Percentiles rank a stretch among this genome's conserved stretches.
Evolutionary conservation across 1,139 yeast genomes (phyloP).

Genomic region (Saccharomyces hybrid): DNA sequence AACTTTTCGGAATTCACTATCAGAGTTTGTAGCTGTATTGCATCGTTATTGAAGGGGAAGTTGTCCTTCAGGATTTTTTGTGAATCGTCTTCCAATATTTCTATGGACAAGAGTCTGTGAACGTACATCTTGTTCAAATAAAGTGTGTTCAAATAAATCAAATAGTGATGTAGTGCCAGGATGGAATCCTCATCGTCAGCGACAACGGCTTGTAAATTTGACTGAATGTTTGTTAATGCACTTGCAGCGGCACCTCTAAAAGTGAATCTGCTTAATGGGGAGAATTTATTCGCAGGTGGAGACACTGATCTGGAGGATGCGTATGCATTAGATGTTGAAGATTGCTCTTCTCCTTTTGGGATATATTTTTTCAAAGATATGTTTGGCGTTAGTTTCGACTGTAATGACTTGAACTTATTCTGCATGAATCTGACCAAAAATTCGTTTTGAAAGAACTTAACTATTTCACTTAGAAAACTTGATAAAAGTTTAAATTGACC

Average conservation of each 20-base stretch:
- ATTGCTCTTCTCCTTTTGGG: constrained; percentile 9
- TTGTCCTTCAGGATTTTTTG: constrained; percentile 35
- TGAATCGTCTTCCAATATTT: constrained; percentile 26
- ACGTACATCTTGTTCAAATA: constrained; percentile 18
- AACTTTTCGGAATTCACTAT: constrained; percentile 28
- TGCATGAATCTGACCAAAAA: constrained; percentile 28
- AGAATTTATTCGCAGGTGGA: constrained; percentile 10
- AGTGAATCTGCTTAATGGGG: constrained; percentile 25
- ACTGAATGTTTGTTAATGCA: constrained; percentile 29
- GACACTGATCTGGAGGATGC: background rate
- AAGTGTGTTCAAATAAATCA: constrained; percentile 29
- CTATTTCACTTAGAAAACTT: constrained; percentile 22
- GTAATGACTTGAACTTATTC: constrained; percentile 22
- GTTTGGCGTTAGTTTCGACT: constrained; percentile 19
- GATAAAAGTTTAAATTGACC: constrained; percentile 25
- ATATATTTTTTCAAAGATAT: constrained; percentile 17
- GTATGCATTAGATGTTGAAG: constrained; percentile 2
- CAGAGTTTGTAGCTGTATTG: constrained; percentile 37
- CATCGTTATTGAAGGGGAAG: constrained; percentile 53
- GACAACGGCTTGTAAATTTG: constrained; percentile 29
- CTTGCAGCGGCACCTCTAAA: constrained; percentile 28
- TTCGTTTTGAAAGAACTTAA: constrained; percentile 28
- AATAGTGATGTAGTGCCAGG: constrained; percentile 26
- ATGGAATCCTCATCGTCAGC: constrained; percentile 23
- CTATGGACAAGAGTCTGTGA: constrained; percentile 23